Conservation (phyloP, 257 asterid species). For the Rehmannia glutinosa region DNA sequence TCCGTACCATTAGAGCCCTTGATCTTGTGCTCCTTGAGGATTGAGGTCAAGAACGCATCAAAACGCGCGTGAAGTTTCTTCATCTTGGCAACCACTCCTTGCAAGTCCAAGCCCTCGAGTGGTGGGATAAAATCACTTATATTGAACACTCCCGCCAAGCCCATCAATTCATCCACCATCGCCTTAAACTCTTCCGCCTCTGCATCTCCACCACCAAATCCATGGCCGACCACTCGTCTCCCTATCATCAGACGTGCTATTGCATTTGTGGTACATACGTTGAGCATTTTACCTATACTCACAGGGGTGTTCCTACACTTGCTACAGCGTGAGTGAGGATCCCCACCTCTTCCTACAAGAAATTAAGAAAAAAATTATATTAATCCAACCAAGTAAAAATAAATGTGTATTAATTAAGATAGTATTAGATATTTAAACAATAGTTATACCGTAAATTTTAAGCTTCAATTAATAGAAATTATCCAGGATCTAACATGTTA, state of each 20-base stretch:
- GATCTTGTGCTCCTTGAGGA: slow-evolving; percentile 47
- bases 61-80: slow-evolving; percentile 64
- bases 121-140: slow-evolving; percentile 67
- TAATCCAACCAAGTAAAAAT: too few relatives aligned
- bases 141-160: slow-evolving; percentile 58
- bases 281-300: slow-evolving; percentile 40
- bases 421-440: too few relatives aligned
- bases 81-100: slow-evolving; percentile 56
- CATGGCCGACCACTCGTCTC: slow-evolving; percentile 46
- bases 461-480: too few relatives aligned
- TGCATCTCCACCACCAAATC: slow-evolving; percentile 33
- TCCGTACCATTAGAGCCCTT: neutral
- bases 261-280: slow-evolving; percentile 57
- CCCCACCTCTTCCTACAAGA: slow-evolving; percentile 47
- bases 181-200: slow-evolving; percentile 64
- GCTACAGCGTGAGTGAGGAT: slow-evolving; percentile 40
- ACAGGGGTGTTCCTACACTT: slow-evolving; percentile 28
- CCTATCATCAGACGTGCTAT: slow-evolving; percentile 57
- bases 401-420: too few relatives aligned
- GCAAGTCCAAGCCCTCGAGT: slow-evolving; percentile 52
- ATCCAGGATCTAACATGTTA: too few relatives aligned
- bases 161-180: slow-evolving; percentile 72
- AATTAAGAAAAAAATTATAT: neutral
- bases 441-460: too few relatives aligned
- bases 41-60: slow-evolving; percentile 42